These are phyloP conservation scores for Botryotinia calthae DNA, from an alignment of 2,329 filamentous ascomycete species.

Conservation along the genomic window DNA sequence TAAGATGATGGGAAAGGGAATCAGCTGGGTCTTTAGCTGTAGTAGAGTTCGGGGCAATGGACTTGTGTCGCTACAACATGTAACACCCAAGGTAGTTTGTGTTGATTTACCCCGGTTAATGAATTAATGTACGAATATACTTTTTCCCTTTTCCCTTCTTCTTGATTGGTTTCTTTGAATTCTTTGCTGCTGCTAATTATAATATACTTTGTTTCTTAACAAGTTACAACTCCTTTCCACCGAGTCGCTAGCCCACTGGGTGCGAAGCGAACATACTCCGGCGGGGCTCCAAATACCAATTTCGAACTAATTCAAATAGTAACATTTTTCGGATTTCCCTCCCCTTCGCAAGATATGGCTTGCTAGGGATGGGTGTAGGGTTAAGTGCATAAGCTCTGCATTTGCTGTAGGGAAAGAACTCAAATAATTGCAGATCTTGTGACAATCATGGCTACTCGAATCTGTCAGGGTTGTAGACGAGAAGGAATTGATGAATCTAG, in stretches of 20 bases:
- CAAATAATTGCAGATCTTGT: conserved; percentile 12
- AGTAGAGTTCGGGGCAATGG: conserved; percentile 4
- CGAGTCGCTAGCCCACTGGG: neutral
- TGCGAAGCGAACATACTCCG: conserved; percentile 1
- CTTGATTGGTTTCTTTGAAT: neutral
- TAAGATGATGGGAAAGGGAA: neutral
- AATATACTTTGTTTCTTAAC: neutral
- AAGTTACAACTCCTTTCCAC: conserved; percentile 7
- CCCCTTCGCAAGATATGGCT: neutral
- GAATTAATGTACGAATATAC: neutral
- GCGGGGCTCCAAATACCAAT: conserved; percentile 1
- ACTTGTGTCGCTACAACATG: neutral
- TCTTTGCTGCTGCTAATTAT: neutral
- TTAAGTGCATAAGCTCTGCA: conserved; percentile 1
- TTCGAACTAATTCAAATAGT: neutral
- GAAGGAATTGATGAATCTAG: neutral
- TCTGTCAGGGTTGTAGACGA: neutral
- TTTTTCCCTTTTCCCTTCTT: neutral
- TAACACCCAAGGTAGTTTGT: conserved; percentile 12
- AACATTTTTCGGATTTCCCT: neutral
- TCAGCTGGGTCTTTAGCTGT: conserved; percentile 15
- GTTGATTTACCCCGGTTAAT: conserved; percentile 7
- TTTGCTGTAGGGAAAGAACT: neutral
- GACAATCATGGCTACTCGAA: neutral
- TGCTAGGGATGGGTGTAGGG: conserved; percentile 3